phyloP scores from a whole-genome alignment of 352 stramenopile genomes.

The Lagenidium sp. region DNA sequence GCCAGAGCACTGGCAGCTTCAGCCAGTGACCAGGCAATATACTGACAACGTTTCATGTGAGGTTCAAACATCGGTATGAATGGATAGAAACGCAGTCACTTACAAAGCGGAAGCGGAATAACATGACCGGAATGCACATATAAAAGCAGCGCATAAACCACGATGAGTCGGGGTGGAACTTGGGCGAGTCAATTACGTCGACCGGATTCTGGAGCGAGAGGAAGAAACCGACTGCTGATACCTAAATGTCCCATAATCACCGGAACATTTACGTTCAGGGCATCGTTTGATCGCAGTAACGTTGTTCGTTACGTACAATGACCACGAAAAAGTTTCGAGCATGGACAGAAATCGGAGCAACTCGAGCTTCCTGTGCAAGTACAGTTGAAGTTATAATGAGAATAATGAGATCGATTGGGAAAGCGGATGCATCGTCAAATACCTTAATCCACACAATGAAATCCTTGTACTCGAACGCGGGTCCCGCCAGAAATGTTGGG shows the following conservation, averaged over 20 bases:
- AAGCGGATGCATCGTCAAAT: too few relatives aligned
- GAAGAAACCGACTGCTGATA: slow-evolving; percentile 66
- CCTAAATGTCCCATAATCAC: slow-evolving; percentile 9
- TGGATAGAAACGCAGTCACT: slow-evolving; percentile 5
- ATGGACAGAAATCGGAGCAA: slow-evolving; percentile 55
- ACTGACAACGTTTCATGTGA: slow-evolving; percentile 26
- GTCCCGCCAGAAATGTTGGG: slow-evolving; percentile 77
- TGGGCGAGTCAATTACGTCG: slow-evolving; percentile 65
- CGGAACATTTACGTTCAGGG: background rate
- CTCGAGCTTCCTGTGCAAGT: slow-evolving; percentile 38
- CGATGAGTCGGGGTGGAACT: slow-evolving; percentile 50
- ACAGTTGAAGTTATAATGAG: too few relatives aligned
- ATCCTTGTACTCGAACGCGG: slow-evolving; percentile 81
- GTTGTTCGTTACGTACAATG: slow-evolving; percentile 25
- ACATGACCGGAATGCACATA: slow-evolving; percentile 67
- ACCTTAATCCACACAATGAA: slow-evolving; percentile 79
- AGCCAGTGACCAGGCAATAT: slow-evolving; percentile 82
- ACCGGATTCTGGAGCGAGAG: slow-evolving; percentile 69
- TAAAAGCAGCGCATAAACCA: slow-evolving; percentile 54
- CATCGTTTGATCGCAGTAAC: background rate
- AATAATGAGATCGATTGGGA: too few relatives aligned
- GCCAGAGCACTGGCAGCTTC: slow-evolving; percentile 63
- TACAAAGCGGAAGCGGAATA: slow-evolving; percentile 84
- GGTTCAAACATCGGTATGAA: background rate
- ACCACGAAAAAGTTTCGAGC: slow-evolving; percentile 68